Base-by-base conservation (phyloP, 768 basidiomycete genomes). In the Floccularia luteovirens region DNA sequence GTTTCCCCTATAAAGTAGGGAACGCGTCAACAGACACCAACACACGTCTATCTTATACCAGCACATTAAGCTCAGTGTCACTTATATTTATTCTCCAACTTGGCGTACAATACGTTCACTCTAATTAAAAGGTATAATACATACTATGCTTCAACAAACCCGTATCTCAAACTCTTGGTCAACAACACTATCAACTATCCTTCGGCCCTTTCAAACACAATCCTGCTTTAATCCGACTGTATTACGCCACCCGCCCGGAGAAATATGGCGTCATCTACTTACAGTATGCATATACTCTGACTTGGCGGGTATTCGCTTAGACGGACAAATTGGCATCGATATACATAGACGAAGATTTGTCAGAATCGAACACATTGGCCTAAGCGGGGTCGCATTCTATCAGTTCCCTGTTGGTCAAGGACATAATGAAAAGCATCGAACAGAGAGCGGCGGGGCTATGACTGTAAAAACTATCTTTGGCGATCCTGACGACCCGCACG, bases 351-450 rank as follows among this genome's bases (percentile, higher is more conserved):
- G 53, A 22, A 52, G 58, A 4, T 57, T 58, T 38, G 51, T 54
- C 5, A 45, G 55, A 19, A 24, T 60, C 22, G 56, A 59, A 28
- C 45, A 48, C 32, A 38, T 54, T 6, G 59, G 59, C 4, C 49
- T 59, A 5, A 57, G 55, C 42, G 59, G 56, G 21, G 47, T 62
- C 13, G 39, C 59, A 13, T 43, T 60, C 27, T 60, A 58, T 31
- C 48, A 58, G 32, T 49, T 54, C 20, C 52, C 47, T 19, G 16
- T 19, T 34, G 16, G 32, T 34, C 32, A 17, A 17, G 12, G 34
- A 25, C 14, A 23, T 20, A 11, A n/a, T 3, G 12, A 24, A 20
- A 14, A 19, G 17, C 3, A n/a, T 30, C 36, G 22, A 23, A 14
- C 23, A 7, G 17, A 14, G 4, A 20, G 20, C 5, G 11, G 13